Evolutionary conservation across 1,284 basidiomycete genomes (phyloP).

Genomic region (Prillingera fragicola): DNA sequence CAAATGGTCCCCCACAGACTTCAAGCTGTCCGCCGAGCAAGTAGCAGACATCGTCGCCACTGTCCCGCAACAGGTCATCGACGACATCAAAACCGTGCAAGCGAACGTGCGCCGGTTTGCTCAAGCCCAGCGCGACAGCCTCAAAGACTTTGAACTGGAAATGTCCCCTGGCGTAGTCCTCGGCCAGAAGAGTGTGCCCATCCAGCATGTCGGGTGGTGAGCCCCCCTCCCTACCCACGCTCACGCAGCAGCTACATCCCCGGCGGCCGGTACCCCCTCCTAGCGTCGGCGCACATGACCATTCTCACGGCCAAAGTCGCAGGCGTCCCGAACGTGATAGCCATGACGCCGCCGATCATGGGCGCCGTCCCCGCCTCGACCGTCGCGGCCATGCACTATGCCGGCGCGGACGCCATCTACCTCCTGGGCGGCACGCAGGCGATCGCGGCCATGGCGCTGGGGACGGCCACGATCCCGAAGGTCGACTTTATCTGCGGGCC

Average conservation of each 20-base stretch:
- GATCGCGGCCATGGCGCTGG: constrained; percentile 46
- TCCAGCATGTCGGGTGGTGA: constrained; percentile 13
- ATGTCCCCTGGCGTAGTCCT: constrained; percentile 22
- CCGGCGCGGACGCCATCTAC: constrained; percentile 19
- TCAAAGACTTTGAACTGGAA: constrained; percentile 25
- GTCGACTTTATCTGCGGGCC: constrained; percentile 47
- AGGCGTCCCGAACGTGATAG: constrained; percentile 39
- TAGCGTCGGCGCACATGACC: constrained; percentile 26
- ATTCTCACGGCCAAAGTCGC: constrained; percentile 44
- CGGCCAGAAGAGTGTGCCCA: constrained; percentile 15
- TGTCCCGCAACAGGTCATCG: constrained; percentile 19
- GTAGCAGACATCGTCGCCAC: constrained; percentile 18
- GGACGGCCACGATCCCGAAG: constrained; percentile 42
- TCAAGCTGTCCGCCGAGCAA: constrained; percentile 11
- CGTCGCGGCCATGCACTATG: constrained; percentile 22
- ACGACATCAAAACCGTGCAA: constrained; percentile 24
- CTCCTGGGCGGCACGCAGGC: constrained; percentile 46
- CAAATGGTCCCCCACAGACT: constrained; percentile 12
- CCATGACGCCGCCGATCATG: constrained; percentile 43
- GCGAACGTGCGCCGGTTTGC: constrained; percentile 23
- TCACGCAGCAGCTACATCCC: constrained; percentile 18
- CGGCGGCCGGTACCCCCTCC: constrained; percentile 18
- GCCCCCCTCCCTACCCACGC: too few species aligned
- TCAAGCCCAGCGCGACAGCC: constrained; percentile 14
- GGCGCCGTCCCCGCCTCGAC: constrained; percentile 12